A percentile compares a stretch with the other conserved stretches of the same genome.
These are phyloP conservation scores for Halophytophthora batemanensis DNA, from an alignment of 352 stramenopile genomes.

Conservation along the genomic window DNA sequence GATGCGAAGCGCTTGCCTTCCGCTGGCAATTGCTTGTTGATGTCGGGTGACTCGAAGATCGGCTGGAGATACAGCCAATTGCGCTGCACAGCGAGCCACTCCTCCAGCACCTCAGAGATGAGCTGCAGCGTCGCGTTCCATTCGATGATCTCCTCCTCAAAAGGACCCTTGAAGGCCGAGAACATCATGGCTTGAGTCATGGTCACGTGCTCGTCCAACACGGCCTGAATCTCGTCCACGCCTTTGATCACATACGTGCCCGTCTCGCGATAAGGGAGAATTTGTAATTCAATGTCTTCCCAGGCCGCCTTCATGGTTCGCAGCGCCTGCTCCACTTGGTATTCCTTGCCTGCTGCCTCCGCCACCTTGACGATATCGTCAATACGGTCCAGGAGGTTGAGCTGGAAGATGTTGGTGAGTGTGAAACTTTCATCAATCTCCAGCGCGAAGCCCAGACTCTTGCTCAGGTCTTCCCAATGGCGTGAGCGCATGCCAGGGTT, in stretches of 20 bases:
- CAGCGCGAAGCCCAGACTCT: slow-evolving; percentile 68
- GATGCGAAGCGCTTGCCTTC: slow-evolving; percentile 94
- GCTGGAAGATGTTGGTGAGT: slow-evolving; percentile 80
- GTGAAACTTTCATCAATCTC: slow-evolving; percentile 89
- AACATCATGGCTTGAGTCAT: slow-evolving; percentile 97
- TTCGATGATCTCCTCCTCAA: slow-evolving; percentile 92
- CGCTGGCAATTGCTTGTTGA: slow-evolving; percentile 94
- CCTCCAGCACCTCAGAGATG: slow-evolving; percentile 92
- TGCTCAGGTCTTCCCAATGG: slow-evolving; percentile 92
- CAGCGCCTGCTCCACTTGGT: slow-evolving; percentile 91
- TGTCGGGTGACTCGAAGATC: slow-evolving; percentile 95
- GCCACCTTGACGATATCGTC: slow-evolving; percentile 91
- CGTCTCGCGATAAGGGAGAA: slow-evolving; percentile 90
- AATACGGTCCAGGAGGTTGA: slow-evolving; percentile 83
- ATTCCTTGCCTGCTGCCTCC: slow-evolving; percentile 94
- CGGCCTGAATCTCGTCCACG: slow-evolving; percentile 92
- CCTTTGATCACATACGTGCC: slow-evolving; percentile 94
- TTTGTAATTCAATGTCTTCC: slow-evolving; percentile 88
- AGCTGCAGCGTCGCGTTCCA: slow-evolving; percentile 91
- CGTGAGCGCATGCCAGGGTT: slow-evolving; percentile 92
- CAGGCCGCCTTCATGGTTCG: slow-evolving; percentile 92
- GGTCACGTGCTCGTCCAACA: slow-evolving; percentile 95
- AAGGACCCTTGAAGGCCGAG: slow-evolving; percentile 93
- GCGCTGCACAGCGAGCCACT: slow-evolving; percentile 94
- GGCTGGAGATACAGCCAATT: slow-evolving; percentile 96